Percentiles rank a stretch among this genome's conserved stretches.
phyloP scores from a whole-genome alignment of 306 rosid genomes.

The Cicer judaicum region DNA sequence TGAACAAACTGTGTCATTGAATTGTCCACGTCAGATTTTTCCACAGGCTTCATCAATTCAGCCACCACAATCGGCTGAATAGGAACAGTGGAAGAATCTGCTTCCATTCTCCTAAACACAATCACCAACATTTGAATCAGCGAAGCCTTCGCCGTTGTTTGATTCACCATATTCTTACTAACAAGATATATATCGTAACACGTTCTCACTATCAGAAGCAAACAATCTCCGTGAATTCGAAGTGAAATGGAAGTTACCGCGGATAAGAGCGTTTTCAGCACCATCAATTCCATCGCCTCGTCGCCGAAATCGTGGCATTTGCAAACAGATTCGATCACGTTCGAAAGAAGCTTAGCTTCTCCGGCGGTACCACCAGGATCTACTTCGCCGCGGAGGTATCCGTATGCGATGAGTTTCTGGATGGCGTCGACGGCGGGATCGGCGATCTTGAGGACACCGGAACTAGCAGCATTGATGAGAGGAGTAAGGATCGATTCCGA shows the following conservation, averaged over 20 bases:
- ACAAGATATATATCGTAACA: constrained; percentile 90
- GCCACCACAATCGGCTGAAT: constrained; percentile 97
- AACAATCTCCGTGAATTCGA: constrained; percentile 92
- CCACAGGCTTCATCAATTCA: constrained; percentile 84
- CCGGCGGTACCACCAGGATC: constrained; percentile 62
- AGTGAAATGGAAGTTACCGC: constrained; percentile 94
- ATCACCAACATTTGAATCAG: constrained; percentile 96
- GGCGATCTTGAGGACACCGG: constrained; percentile 84
- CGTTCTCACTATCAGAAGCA: constrained; percentile 87
- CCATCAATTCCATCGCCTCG: constrained; percentile 78
- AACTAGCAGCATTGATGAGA: constrained; percentile 77
- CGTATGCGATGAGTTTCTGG: constrained; percentile 89
- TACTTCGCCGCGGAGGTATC: constrained; percentile 92
- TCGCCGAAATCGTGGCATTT: constrained; percentile 90
- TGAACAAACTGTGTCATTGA: constrained; percentile 90
- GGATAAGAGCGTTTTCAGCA: constrained; percentile 82
- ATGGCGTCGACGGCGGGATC: constrained; percentile 97
- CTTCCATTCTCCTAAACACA: constrained; percentile 98
- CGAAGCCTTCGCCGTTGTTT: constrained; percentile 96
- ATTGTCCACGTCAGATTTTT: constrained; percentile 73
- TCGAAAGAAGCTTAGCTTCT: constrained; percentile 80
- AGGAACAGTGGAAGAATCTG: constrained; percentile 94
- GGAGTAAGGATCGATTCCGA: constrained; percentile 85
- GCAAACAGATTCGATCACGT: constrained; percentile 85
- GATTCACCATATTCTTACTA: constrained; percentile 89